These are phyloP conservation scores for Oldenlandia corymbosa DNA, from an alignment of 257 asterid species.

Conservation along the genomic window DNA sequence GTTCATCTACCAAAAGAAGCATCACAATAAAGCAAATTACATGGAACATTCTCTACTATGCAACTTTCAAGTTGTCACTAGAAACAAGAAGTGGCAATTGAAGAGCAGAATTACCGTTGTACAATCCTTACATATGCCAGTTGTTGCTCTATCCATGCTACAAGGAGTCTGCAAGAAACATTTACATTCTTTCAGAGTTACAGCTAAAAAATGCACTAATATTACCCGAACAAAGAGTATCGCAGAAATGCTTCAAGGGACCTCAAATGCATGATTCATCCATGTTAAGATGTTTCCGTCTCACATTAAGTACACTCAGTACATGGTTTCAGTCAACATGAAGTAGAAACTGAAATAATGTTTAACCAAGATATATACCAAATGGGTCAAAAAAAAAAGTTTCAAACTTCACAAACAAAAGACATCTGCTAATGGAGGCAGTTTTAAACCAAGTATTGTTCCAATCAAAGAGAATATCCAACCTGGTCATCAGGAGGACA, in stretches of 20 bases:
- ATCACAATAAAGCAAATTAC: neutral
- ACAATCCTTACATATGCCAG: conserved; percentile 85
- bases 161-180: conserved; percentile 87
- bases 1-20: neutral
- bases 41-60: neutral
- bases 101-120: conserved; percentile 64
- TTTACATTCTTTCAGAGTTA: neutral
- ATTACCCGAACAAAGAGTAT: neutral
- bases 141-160: conserved; percentile 49
- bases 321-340: neutral
- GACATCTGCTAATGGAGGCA: conserved; percentile 3
- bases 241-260: neutral
- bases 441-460: neutral
- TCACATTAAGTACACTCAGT: neutral
- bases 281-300: too few species aligned
- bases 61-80: neutral
- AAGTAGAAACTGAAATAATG: neutral
- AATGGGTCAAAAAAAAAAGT: neutral
- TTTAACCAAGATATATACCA: neutral
- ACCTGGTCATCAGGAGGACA: conserved; percentile 99
- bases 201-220: conserved; percentile 5
- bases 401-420: neutral
- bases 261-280: neutral
- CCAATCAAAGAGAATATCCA: neutral
- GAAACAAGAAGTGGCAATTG: neutral